Base-by-base conservation (phyloP, 2,329 filamentous ascomycete species). In the Colletotrichum truncatum region DNA sequence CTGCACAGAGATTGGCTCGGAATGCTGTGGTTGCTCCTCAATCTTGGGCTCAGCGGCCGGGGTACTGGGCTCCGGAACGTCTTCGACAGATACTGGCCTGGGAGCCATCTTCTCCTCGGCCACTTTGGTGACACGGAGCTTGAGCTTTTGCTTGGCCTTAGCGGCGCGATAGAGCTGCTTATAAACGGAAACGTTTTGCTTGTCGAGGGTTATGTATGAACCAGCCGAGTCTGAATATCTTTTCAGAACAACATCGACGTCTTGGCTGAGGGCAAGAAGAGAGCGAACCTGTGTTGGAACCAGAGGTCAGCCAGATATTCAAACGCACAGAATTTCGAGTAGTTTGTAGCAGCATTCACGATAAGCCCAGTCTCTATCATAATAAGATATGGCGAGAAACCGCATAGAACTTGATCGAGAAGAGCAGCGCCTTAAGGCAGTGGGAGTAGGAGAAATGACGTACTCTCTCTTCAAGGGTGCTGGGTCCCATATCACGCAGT, bases 81-180 rank as follows among this genome's bases (percentile, higher is more conserved):
- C 83, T 70, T 89, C 84, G 58, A 85, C 78, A 6, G 83, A 82
- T 41, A 84, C 82, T 11, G 81, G 76, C 72, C 80, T 77, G 16
- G 80, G 78, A 6, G 68, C 67, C 10, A 70, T 67, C 64, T 71
- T 78, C 68, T 74, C 73, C 60, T 79, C 76, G 21, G 36, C 36
- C 21, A 26, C 4, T 65, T 73, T 68, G 14, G 87, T 90, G 36
- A 92, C 91, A 70, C 89, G 93, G 65, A 99, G 87, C 79, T 96
- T 94, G 71, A 99, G 90, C 89, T 98, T 99, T 70, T 94, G 89
- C 86, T 99, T 99, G 36, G 96, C 96, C 84, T 98, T 99, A 69
- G 96, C 96, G 70, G 96, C 96, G 73, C 96, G 91, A 77, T 96
- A 95, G 41, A 99, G 90, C 77, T 98, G 96, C 84, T 98, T 98